A percentile compares a stretch with the other conserved stretches of the same genome.
These are phyloP conservation scores for Mycena citricolor DNA, from an alignment of 1,284 basidiomycete species.

Conservation along the genomic window DNA sequence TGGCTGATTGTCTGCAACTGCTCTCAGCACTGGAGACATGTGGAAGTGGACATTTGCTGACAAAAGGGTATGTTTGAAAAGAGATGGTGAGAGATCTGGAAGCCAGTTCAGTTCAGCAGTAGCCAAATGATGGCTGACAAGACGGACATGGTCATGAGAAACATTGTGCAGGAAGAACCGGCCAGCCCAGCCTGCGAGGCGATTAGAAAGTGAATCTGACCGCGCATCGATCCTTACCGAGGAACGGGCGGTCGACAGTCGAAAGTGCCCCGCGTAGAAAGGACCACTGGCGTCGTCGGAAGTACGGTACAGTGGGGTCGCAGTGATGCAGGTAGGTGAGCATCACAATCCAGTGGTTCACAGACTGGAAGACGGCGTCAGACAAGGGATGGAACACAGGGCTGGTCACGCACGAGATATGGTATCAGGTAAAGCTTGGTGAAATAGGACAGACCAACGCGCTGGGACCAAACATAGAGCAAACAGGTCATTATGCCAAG, in stretches of 20 bases:
- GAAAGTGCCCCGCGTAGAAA: constrained; percentile 76
- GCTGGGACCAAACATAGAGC: constrained; percentile 39
- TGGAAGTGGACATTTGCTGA: constrained; percentile 24
- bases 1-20: constrained; percentile 37
- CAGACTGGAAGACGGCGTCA: constrained; percentile 28
- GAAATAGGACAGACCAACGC: constrained; percentile 43
- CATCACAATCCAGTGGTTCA: constrained; percentile 60
- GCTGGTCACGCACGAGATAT: constrained; percentile 43
- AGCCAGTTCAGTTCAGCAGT: not conserved
- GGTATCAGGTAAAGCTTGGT: constrained; percentile 51
- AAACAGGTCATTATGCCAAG: constrained; percentile 42
- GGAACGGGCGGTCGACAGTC: constrained; percentile 71
- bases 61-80: constrained; percentile 45
- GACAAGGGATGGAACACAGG: not conserved
- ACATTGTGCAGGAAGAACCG: constrained; percentile 55
- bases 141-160: constrained; percentile 40
- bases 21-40: not conserved
- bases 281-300: constrained; percentile 55
- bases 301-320: constrained; percentile 57
- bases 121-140: too few relatives aligned
- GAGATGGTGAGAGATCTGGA: constrained; percentile 36
- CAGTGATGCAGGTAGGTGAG: constrained; percentile 79
- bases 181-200: constrained; percentile 38
- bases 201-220: too few relatives aligned
- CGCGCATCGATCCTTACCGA: constrained; percentile 41